Evolutionary conservation across 2,329 filamentous ascomycete species (phyloP), one percentile per base, ranked within the genome.

Genomic region (Hymenoscyphus linearis): DNA sequence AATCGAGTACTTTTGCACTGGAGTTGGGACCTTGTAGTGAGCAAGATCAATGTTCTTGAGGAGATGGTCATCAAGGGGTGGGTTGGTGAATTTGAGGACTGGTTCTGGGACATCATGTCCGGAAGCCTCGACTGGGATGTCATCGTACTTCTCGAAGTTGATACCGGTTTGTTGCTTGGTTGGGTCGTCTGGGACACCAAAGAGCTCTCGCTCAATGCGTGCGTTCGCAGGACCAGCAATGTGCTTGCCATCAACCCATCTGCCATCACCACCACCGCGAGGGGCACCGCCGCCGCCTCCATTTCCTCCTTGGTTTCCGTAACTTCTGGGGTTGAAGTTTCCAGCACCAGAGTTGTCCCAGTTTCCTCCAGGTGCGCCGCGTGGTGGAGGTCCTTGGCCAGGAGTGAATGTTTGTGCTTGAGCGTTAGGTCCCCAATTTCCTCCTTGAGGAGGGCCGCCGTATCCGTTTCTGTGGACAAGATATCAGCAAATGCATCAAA

Each of bases 61-160:
- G 55, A 99, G 82, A 74, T 98, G 95, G 76, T 96, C 90, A 74
- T 99, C 95, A 69, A 99, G 84, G 72, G 95, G 95, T 68, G 95
- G 95, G 78, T 95, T 96, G 74, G 86, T 91, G 84, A 99, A 99
- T 64, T 86, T 83, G 68, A 87, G 87, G 68, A 97, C 91, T 47
- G 93, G 89, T 74, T 98, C 95, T 53, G 95, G 95, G 58, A 98
- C 92, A 73, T 96, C 86, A 59, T 91, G 88, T 64, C 95, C 95
- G 63, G 93, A 97, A 66, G 95, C 95, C 79, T 98, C 95, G 67
- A 99, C 95, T 60, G 95, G 95, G 68, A 99, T 99, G 77, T 99
- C 95, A 74, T 99, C 95, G 79, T 99, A 99, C 83, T 99, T 99
- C 81, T 96, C 89, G 76, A 99, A 99, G 85, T 99, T 99, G 89